Evolutionary conservation across 345 rosid species (phyloP).

Genomic region (Populus nigra): DNA sequence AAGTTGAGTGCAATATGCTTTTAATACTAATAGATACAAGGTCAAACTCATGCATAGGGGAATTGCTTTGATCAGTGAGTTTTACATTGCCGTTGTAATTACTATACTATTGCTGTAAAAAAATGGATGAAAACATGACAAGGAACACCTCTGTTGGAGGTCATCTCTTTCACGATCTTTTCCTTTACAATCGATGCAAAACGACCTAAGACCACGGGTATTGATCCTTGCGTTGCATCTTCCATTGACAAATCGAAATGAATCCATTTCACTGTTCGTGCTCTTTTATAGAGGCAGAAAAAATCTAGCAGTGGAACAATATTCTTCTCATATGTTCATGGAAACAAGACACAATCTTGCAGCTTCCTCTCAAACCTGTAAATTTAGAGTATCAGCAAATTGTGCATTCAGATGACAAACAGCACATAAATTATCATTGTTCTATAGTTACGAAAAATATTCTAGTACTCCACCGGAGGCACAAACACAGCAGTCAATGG

Average conservation of each 20-base stretch:
- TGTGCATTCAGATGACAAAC: not conserved
- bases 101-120: not conserved
- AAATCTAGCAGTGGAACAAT: not conserved
- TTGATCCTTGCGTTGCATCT: not conserved
- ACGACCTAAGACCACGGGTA: not conserved
- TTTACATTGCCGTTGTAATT: not conserved
- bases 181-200: conserved; percentile 12
- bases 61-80: not conserved
- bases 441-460: not conserved
- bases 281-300: not conserved
- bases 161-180: not conserved
- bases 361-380: conserved; percentile 15
- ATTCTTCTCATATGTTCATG: not conserved
- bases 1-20: not conserved
- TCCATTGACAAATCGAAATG: not conserved
- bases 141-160: conserved; percentile 1
- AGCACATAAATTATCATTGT: not conserved
- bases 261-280: not conserved
- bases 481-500: not conserved
- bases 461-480: not conserved
- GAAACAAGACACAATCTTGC: not conserved
- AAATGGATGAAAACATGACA: not conserved
- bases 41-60: not conserved
- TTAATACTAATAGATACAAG: not conserved
- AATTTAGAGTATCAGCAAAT: conserved; percentile 1